Evolutionary conservation across 1,284 basidiomycete genomes (phyloP).

Genomic region (Malassezia vespertilionis): DNA sequence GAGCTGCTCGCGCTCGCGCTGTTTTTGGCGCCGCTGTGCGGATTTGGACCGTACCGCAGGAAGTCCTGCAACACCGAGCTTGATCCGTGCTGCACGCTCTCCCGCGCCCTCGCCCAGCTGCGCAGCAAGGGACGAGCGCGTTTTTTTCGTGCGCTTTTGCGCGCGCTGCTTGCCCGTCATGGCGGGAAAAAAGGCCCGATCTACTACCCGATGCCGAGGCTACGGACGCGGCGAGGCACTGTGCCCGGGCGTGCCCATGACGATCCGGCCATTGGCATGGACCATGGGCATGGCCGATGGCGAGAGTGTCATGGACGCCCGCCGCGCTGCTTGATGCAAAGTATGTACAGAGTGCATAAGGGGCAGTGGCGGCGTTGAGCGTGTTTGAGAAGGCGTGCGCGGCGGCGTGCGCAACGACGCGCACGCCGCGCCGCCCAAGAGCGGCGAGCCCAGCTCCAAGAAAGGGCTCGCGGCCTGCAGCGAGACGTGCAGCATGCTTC

Average conservation of each 20-base stretch:
- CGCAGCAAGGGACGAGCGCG: constrained; percentile 10
- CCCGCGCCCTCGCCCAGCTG: background rate
- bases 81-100: background rate
- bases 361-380: background rate
- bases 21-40: constrained; percentile 29
- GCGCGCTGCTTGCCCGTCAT: background rate
- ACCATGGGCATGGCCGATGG: background rate
- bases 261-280: constrained; percentile 16
- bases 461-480: background rate
- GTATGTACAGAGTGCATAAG: background rate
- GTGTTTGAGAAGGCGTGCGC: constrained; percentile 1
- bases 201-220: background rate
- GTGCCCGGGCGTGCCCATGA: constrained; percentile 1
- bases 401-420: background rate
- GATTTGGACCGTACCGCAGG: constrained; percentile 25
- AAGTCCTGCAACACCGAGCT: background rate
- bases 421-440: background rate
- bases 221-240: background rate
- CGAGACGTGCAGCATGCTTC: background rate
- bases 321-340: constrained; percentile 11
- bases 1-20: constrained; percentile 31
- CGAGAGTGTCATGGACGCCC: constrained; percentile 13
- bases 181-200: background rate
- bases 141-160: constrained; percentile 9
- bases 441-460: background rate